A percentile compares a stretch with the other conserved stretches of the same genome.
Evolutionary conservation across 2,329 filamentous ascomycete genomes (phyloP).

Genomic region (Elsinoe arachidis): DNA sequence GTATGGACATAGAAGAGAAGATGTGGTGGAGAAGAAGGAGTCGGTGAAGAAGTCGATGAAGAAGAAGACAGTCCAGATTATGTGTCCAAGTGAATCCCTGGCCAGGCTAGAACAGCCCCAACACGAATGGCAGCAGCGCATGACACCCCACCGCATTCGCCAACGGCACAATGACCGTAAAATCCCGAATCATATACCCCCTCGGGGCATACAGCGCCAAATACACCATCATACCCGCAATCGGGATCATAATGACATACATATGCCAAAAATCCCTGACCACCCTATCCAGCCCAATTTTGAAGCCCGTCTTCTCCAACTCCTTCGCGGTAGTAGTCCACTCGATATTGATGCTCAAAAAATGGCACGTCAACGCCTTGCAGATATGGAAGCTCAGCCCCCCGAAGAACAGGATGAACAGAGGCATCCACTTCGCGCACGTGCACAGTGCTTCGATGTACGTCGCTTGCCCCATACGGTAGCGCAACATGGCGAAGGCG

Average conservation of each 20-base stretch:
- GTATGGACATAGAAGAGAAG: background rate
- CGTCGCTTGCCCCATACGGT: constrained; percentile 12
- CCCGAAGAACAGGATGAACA: constrained; percentile 13
- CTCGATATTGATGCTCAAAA: constrained; percentile 12
- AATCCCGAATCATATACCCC: constrained; percentile 19
- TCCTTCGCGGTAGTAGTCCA: constrained; percentile 13
- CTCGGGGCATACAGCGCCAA: constrained; percentile 18
- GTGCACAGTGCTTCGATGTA: constrained; percentile 12
- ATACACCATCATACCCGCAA: constrained; percentile 20
- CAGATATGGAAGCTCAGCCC: constrained; percentile 10
- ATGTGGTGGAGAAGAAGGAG: background rate
- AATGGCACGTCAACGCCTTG: constrained; percentile 9
- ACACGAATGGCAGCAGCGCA: constrained; percentile 18
- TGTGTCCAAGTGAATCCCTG: background rate
- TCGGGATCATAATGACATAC: constrained; percentile 18
- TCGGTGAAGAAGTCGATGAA: background rate
- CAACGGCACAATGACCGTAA: constrained; percentile 20
- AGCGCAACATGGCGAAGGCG: constrained; percentile 14
- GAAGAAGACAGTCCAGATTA: background rate
- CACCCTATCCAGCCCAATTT: constrained; percentile 19
- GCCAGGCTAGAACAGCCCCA: constrained; percentile 17
- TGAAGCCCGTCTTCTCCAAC: constrained; percentile 17
- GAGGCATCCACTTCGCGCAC: constrained; percentile 7
- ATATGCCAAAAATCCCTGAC: constrained; percentile 20
- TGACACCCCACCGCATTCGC: constrained; percentile 20